These are phyloP conservation scores for Asterionellopsis glacialis DNA, from an alignment of 108 stramenopile species.

Conservation along the genomic window DNA sequence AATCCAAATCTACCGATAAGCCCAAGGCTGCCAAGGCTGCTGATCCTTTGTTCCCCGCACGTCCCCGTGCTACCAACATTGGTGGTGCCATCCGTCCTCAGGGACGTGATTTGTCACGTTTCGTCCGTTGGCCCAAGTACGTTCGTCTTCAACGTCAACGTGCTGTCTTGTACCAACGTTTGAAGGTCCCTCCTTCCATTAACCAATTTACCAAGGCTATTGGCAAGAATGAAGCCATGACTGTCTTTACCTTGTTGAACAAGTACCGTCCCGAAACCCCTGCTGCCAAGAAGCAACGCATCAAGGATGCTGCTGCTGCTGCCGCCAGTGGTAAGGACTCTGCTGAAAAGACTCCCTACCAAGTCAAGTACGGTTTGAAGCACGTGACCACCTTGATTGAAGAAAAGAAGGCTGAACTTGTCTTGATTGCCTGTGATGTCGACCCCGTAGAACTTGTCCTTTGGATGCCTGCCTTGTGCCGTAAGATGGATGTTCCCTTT, in stretches of 20 bases:
- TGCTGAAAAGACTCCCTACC: slow-evolving; percentile 61
- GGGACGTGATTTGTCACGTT: slow-evolving; percentile 94
- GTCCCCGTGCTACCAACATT: slow-evolving; percentile 83
- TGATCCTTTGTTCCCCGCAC: slow-evolving; percentile 93
- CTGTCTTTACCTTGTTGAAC: slow-evolving; percentile 94
- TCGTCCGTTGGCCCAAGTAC: slow-evolving; percentile 97
- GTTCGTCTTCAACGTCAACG: slow-evolving; percentile 99
- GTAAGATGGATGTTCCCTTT: slow-evolving; percentile 99
- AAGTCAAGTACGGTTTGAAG: slow-evolving; percentile 97
- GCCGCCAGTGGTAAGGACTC: slow-evolving; percentile 73
- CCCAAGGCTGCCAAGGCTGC: slow-evolving; percentile 34
- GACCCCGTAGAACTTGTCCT: slow-evolving; percentile 98
- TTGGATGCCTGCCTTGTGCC: slow-evolving; percentile 99
- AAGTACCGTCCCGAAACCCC: slow-evolving; percentile 98
- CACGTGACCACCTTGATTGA: slow-evolving; percentile 98
- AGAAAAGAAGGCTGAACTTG: slow-evolving; percentile 98
- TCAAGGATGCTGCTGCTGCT: slow-evolving; percentile 95
- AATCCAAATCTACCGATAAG: neutral
- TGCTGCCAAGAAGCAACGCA: slow-evolving; percentile 93
- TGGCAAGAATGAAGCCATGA: slow-evolving; percentile 97
- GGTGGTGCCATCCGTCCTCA: slow-evolving; percentile 93
- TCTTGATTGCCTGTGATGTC: slow-evolving; percentile 97
- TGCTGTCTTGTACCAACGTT: slow-evolving; percentile 95
- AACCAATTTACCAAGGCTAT: slow-evolving; percentile 98
- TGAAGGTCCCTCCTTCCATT: slow-evolving; percentile 97